Conservation (phyloP, 176 grass and related monocot species). For the Bothriochloa decipiens region DNA sequence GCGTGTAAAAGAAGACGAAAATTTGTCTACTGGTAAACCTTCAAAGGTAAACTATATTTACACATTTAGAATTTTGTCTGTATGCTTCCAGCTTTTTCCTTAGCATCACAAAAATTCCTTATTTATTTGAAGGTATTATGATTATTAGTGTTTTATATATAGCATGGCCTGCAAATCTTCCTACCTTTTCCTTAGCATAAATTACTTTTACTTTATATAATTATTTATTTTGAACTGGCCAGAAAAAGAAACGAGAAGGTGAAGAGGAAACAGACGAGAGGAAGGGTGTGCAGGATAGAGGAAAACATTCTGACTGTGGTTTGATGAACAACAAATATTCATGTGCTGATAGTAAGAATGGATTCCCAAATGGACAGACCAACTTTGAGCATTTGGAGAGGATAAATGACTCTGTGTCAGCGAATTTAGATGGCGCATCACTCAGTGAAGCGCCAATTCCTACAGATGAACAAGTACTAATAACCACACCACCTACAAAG, state of each 20-base stretch:
- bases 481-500: constrained; percentile 36
- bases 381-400: constrained; percentile 27
- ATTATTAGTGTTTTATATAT: constrained; percentile 15
- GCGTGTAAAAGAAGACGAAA: constrained; percentile 31
- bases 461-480: constrained; percentile 31
- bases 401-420: not conserved
- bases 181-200: constrained; percentile 28
- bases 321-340: constrained; percentile 15
- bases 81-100: constrained; percentile 25
- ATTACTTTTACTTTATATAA: not conserved
- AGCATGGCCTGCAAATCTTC: constrained; percentile 19
- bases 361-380: constrained; percentile 13
- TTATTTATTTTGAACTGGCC: constrained; percentile 2
- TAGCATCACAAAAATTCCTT: constrained; percentile 17
- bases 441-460: not conserved
- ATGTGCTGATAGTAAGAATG: constrained; percentile 37
- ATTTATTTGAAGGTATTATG: constrained; percentile 3
- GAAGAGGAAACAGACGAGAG: constrained; percentile 21
- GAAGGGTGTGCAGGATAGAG: constrained; percentile 24
- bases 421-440: constrained; percentile 26
- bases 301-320: constrained; percentile 34
- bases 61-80: constrained; percentile 12
- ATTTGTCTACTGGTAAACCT: constrained; percentile 41
- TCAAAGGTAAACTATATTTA: constrained; percentile 39
- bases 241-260: constrained; percentile 44